Evolutionary conservation across 768 basidiomycete species (phyloP), one percentile per base, ranked within the genome.

Genomic region (Russula vinacea): DNA sequence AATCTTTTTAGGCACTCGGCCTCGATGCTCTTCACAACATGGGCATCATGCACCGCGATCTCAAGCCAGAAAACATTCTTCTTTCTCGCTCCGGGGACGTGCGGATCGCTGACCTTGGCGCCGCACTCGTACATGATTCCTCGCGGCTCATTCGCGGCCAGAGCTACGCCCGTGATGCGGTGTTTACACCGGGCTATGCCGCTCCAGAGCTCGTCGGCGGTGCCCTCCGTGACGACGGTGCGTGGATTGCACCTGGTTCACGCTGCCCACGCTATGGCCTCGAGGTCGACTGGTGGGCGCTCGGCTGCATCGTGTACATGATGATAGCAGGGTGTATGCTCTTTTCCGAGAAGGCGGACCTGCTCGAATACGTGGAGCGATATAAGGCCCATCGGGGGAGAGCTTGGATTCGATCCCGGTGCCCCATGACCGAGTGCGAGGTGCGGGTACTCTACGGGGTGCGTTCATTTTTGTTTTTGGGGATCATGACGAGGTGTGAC

Each of bases 41-140:
- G 66, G 68, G 68, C 51, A 64, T 69, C 26, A 58, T 69, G 62
- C 68, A 67, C 42, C 66, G 68, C 35, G 68, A 69, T 60, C 53
- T 69, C 22, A 69, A 69, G 68, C 66, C 68, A 22, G 68, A 69
- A 37, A 69, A 69, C 42, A 68, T 67, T 10, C 66, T 69, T 39
- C 40, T 69, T 35, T 64, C 68, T 24, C 62, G 60, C 56, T 42
- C 62, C 10, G 68, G 66, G 22, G 68, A 64, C 37, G 68, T 55
- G 45, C 68, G 66, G 16, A 61, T 67, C 54, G 66, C 66, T 4
- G 68, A 69, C 62, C 37, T 67, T 32, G 66, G 68, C 14, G 56
- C 68, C 2, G 68, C 68, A 24, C 62, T 59, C 60, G 62, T 67
- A 17, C 66, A 67, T 33, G 56, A 58, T 10, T 53, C 63, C 33